Percentiles rank a stretch among this genome's conserved stretches.
Evolutionary conservation across 139 green algal genomes (phyloP).

Genomic region (Pleodorina starrii): DNA sequence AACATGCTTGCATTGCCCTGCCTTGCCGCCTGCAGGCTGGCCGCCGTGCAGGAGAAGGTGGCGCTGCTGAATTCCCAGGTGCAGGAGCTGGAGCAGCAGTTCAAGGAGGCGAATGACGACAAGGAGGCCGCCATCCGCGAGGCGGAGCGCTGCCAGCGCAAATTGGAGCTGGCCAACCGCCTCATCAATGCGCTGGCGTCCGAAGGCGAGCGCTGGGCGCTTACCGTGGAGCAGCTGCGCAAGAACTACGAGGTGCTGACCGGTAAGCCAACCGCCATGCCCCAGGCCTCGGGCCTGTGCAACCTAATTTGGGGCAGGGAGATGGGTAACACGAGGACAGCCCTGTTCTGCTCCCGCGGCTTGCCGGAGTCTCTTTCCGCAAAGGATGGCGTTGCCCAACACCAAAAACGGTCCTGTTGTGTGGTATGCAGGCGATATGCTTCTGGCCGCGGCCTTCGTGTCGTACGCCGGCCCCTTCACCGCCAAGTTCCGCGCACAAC

Average conservation of each 20-base stretch:
- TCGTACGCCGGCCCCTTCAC: slow-evolving; percentile 87
- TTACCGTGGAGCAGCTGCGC: slow-evolving; percentile 82
- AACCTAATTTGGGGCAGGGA: too few relatives aligned
- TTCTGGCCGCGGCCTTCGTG: slow-evolving; percentile 82
- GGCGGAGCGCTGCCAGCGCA: slow-evolving; percentile 82
- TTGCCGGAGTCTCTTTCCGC: too few relatives aligned
- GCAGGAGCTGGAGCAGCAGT: slow-evolving; percentile 83
- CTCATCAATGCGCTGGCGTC: slow-evolving; percentile 89
- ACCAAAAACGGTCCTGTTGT: too few relatives aligned
- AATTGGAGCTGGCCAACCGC: slow-evolving; percentile 88
- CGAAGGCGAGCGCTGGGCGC: slow-evolving; percentile 86
- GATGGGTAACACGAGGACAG: too few relatives aligned
- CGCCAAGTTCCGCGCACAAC: slow-evolving; percentile 74
- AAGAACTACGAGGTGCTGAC: slow-evolving; percentile 79
- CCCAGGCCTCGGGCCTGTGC: too few relatives aligned
- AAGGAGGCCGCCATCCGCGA: slow-evolving; percentile 88
- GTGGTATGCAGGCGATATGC: slow-evolving; percentile 85
- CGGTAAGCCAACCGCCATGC: slow-evolving; percentile 23
- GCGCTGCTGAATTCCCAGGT: slow-evolving; percentile 68
- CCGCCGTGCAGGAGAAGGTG: slow-evolving; percentile 71
- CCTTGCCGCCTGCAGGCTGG: slow-evolving; percentile 49
- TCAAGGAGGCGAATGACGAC: slow-evolving; percentile 83
- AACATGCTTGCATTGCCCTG: background rate
- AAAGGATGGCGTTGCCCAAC: too few relatives aligned
- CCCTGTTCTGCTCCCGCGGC: too few relatives aligned